Evolutionary conservation across 208 protist species (phyloP).

Genomic region (Leishmania lainsoni): DNA sequence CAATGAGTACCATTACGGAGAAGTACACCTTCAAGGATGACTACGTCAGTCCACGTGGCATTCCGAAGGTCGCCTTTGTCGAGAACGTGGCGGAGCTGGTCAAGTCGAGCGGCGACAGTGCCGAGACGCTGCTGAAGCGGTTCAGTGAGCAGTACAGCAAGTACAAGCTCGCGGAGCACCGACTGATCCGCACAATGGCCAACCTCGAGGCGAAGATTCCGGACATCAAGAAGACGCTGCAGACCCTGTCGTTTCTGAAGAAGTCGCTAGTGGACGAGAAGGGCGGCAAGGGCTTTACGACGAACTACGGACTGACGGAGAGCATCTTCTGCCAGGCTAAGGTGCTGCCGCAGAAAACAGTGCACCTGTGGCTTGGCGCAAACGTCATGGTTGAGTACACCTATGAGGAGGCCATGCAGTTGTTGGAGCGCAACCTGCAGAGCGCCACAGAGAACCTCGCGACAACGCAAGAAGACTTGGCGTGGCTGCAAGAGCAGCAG

Average conservation of each 20-base stretch:
- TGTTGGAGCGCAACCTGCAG: slow-evolving; percentile 91
- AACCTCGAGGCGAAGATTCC: slow-evolving; percentile 91
- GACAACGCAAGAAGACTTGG: slow-evolving; percentile 93
- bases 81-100: slow-evolving; percentile 80
- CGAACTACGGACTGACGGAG: slow-evolving; percentile 91
- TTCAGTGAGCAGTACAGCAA: slow-evolving; percentile 92
- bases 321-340: slow-evolving; percentile 88
- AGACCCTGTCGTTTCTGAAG: slow-evolving; percentile 88
- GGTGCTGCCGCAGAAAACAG: slow-evolving; percentile 79
- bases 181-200: slow-evolving; percentile 82
- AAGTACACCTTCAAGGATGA: slow-evolving; percentile 86
- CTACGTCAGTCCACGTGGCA: slow-evolving; percentile 87
- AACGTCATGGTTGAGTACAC: slow-evolving; percentile 98
- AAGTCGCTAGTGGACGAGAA: slow-evolving; percentile 45
- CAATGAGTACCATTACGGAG: slow-evolving; percentile 34
- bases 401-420: slow-evolving; percentile 92
- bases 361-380: slow-evolving; percentile 94
- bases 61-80: slow-evolving; percentile 87
- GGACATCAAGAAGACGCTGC: slow-evolving; percentile 92
- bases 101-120: slow-evolving; percentile 74
- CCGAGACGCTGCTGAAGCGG: slow-evolving; percentile 83
- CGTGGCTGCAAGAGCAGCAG: slow-evolving; percentile 96
- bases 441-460: slow-evolving; percentile 82
- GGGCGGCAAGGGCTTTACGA: slow-evolving; percentile 47
- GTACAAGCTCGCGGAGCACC: slow-evolving; percentile 93